phyloP scores from a whole-genome alignment of 192 early-diverging fungal species.

The Linnemannia schmuckeri region DNA sequence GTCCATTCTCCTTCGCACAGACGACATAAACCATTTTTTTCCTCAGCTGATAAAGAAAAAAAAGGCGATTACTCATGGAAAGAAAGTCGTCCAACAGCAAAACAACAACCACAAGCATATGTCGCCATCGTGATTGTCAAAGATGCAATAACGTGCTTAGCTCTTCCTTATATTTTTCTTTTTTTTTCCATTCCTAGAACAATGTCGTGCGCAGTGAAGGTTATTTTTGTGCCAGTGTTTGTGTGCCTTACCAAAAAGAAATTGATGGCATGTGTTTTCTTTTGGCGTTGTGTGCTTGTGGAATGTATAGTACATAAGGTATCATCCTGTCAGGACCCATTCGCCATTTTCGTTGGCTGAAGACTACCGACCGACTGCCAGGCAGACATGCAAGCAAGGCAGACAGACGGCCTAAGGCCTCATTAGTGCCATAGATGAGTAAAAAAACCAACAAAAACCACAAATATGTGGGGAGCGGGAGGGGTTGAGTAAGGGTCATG shows the following conservation, averaged over 20 bases:
- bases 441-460: not conserved
- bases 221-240: not conserved
- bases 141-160: constrained; percentile 14
- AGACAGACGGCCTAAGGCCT: not conserved
- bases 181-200: not conserved
- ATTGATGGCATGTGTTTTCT: not conserved
- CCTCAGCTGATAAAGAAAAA: not conserved
- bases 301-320: not conserved
- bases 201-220: not conserved
- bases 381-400: no score
- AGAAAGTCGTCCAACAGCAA: not conserved
- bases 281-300: not conserved
- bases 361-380: not conserved
- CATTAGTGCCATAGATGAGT: not conserved
- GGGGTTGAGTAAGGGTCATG: not conserved
- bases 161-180: not conserved
- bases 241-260: not conserved
- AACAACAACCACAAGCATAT: not conserved
- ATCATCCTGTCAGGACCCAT: not conserved
- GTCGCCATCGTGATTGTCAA: constrained; percentile 9
- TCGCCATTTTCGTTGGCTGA: constrained; percentile 1
- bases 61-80: not conserved
- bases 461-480: not conserved
- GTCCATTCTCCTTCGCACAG: not conserved
- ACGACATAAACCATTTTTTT: not conserved